A percentile compares a stretch with the other conserved stretches of the same genome.
phyloP scores from a whole-genome alignment of 495 filamentous ascomycete genomes.

The Endocarpon pusillum region DNA sequence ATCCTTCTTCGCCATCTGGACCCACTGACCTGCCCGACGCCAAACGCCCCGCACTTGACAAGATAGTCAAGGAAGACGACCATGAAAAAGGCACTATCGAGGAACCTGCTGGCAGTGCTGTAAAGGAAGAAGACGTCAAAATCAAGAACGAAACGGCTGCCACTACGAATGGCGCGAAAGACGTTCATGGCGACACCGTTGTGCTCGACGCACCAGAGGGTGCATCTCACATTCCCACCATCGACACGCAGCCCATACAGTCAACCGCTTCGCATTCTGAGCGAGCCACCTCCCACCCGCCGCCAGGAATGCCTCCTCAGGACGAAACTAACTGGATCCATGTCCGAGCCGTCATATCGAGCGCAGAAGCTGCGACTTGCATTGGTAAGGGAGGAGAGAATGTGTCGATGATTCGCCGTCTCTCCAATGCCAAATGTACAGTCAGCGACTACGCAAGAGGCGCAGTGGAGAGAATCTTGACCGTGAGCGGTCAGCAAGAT shows the following conservation, averaged over 20 bases:
- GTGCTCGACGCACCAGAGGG: constrained; percentile 55
- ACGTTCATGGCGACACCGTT: constrained; percentile 44
- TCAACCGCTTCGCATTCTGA: constrained; percentile 44
- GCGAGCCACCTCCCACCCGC: constrained; percentile 30
- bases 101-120: constrained; percentile 28
- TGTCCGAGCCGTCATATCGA: constrained; percentile 88
- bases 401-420: constrained; percentile 78
- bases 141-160: constrained; percentile 15
- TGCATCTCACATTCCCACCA: constrained; percentile 18
- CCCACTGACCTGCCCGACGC: constrained; percentile 87
- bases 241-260: constrained; percentile 43
- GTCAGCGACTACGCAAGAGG: constrained; percentile 95
- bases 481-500: constrained; percentile 88
- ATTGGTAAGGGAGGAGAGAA: constrained; percentile 99
- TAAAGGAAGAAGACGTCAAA: constrained; percentile 39
- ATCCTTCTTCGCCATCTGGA: constrained; percentile 83
- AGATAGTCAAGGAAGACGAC: constrained; percentile 48
- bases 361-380: constrained; percentile 88
- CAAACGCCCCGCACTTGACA: constrained; percentile 91
- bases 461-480: constrained; percentile 90
- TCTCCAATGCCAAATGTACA: constrained; percentile 92
- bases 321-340: constrained; percentile 96
- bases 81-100: constrained; percentile 12
- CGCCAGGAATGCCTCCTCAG: constrained; percentile 35
- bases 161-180: constrained; percentile 28